Percentiles rank a stretch among this genome's conserved stretches.
Evolutionary conservation across 140 eudicot genomes (phyloP).

Genomic region (Bidens hawaiensis): DNA sequence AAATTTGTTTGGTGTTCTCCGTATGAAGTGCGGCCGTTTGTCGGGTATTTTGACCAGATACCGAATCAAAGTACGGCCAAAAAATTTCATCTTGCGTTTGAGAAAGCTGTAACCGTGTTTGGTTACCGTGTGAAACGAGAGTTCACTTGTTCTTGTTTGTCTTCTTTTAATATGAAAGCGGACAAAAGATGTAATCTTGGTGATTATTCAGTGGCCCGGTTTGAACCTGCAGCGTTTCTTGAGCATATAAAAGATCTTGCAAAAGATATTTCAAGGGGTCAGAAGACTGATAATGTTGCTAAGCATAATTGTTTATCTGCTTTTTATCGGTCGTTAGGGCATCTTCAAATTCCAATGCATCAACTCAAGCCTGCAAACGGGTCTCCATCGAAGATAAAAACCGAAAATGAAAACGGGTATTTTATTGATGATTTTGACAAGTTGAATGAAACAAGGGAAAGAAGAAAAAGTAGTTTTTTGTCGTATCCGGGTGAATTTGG

Average conservation of each 20-base stretch:
- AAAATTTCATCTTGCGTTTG: constrained; percentile 44
- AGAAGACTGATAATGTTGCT: constrained; percentile 29
- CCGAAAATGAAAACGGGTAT: constrained; percentile 18
- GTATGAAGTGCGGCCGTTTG: constrained; percentile 47
- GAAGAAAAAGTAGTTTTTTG: constrained; percentile 68
- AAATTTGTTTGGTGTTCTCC: constrained; percentile 39
- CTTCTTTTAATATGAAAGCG: background rate
- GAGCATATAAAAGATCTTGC: constrained; percentile 41
- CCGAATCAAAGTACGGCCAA: constrained; percentile 38
- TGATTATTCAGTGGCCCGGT: constrained; percentile 28
- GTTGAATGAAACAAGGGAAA: constrained; percentile 39
- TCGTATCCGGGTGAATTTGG: constrained; percentile 41
- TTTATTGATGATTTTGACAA: constrained; percentile 5
- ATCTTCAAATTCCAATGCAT: constrained; percentile 46
- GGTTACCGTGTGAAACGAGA: constrained; percentile 49
- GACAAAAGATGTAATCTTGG: constrained; percentile 10
- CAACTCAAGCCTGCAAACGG: constrained; percentile 32
- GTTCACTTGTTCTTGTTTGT: constrained; percentile 60
- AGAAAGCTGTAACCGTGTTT: constrained; percentile 46
- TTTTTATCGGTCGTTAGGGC: constrained; percentile 53
- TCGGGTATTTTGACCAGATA: constrained; percentile 47
- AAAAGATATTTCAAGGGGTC: constrained; percentile 7
- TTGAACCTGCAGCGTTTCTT: constrained; percentile 46
- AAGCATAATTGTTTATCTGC: constrained; percentile 47
- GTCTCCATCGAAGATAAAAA: constrained; percentile 22